Percentiles rank a stretch among this genome's conserved stretches.
Evolutionary conservation across 371 early-diverging fungal species (phyloP).

Genomic region (Actinomortierella ambigua): DNA sequence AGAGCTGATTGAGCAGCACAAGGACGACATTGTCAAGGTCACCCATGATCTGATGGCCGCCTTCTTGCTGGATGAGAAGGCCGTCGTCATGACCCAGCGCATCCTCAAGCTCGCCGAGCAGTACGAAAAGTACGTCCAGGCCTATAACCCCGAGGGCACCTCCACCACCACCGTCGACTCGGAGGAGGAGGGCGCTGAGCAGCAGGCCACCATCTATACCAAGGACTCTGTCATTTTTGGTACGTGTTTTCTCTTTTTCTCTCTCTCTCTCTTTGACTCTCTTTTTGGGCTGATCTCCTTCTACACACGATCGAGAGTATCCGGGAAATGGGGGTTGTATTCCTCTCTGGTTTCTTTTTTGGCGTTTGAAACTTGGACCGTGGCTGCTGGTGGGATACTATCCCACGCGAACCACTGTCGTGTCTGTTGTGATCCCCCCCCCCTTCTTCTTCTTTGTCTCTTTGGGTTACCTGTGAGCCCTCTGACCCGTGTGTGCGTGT

Average conservation of each 20-base stretch:
- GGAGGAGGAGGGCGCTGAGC: conserved; percentile 46
- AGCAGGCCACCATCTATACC: conserved; percentile 46
- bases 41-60: conserved; percentile 67
- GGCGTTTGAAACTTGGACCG: too few relatives aligned
- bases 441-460: too few relatives aligned
- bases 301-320: too few relatives aligned
- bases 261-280: too few relatives aligned
- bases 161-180: conserved; percentile 45
- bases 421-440: too few relatives aligned
- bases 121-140: conserved; percentile 55
- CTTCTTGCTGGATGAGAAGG: conserved; percentile 73
- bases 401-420: too few relatives aligned
- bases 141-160: conserved; percentile 45
- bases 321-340: too few relatives aligned
- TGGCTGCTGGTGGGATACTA: too few relatives aligned
- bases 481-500: too few relatives aligned
- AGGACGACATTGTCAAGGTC: conserved; percentile 63
- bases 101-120: conserved; percentile 65
- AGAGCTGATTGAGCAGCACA: conserved; percentile 57
- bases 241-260: conserved; percentile 12
- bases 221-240: conserved; percentile 46
- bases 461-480: too few relatives aligned
- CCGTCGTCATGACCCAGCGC: conserved; percentile 68
- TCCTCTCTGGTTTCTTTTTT: too few relatives aligned
- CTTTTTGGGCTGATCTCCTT: too few relatives aligned